These are phyloP conservation scores for Dichotomocladium elegans DNA, from an alignment of 371 early-diverging fungal genomes.

Conservation along the genomic window DNA sequence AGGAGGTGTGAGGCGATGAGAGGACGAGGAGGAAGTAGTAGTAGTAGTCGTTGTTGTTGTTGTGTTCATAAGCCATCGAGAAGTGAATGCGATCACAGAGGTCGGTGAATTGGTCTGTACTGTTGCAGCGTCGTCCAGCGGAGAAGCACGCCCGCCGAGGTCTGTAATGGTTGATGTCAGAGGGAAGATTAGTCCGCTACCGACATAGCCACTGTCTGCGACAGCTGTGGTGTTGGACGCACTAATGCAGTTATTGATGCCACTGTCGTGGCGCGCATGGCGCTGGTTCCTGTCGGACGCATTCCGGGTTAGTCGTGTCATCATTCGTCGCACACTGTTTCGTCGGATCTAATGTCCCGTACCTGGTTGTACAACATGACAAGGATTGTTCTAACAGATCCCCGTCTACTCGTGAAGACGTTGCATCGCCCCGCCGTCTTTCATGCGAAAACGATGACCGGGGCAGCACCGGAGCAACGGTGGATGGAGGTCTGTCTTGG, in stretches of 20 bases:
- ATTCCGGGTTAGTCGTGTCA: slow-evolving; percentile 8
- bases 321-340: slow-evolving; percentile 9
- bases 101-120: not conserved
- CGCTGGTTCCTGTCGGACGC: not conserved
- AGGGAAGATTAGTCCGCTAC: not conserved
- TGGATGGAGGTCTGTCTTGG: no score
- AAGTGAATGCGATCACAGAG: not conserved
- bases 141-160: not conserved
- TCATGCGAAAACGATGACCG: no score
- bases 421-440: no score
- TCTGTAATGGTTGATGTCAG: not conserved
- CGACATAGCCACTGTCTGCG: slow-evolving; percentile 9
- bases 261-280: not conserved
- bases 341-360: slow-evolving; percentile 15
- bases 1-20: not conserved
- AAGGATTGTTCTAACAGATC: not conserved
- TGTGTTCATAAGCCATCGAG: not conserved
- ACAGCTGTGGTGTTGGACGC: not conserved
- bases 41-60: slow-evolving; percentile 1
- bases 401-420: no score
- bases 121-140: not conserved
- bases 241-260: no score
- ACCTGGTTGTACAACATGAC: slow-evolving; percentile 17
- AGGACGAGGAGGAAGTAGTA: not conserved
- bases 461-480: no score